Conservation (phyloP, 2,329 filamentous ascomycete genomes). For the Trichoderma afroharzianum region DNA sequence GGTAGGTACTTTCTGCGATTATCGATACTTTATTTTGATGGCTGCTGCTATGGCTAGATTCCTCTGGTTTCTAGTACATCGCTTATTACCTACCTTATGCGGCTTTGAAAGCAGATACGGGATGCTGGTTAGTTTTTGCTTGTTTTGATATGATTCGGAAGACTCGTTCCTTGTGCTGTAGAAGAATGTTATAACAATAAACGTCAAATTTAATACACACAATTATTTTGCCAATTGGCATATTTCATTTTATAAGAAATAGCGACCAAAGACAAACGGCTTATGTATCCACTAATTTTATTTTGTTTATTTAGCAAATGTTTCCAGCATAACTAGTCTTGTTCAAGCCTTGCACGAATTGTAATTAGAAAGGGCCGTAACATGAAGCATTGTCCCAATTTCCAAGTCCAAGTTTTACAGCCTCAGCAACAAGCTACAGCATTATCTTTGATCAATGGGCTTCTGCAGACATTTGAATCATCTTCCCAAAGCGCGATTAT, state of each 20-base stretch:
- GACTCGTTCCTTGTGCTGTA: not conserved
- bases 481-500: not conserved
- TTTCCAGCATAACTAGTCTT: not conserved
- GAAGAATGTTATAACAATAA: not conserved
- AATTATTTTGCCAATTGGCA: not conserved
- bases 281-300: too few relatives aligned
- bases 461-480: not conserved
- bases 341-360: not conserved
- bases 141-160: too few relatives aligned
- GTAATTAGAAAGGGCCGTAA: not conserved
- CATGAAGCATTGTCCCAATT: not conserved
- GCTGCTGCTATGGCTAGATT: not conserved
- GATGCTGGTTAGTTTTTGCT: too few relatives aligned
- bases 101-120: too few relatives aligned
- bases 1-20: not conserved
- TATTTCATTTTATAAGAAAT: too few relatives aligned
- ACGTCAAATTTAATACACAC: not conserved
- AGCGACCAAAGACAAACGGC: too few relatives aligned
- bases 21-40: not conserved
- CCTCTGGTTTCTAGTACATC: too few relatives aligned
- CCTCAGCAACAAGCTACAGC: not conserved
- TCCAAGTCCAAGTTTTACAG: not conserved
- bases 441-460: not conserved
- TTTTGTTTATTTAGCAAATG: not conserved
- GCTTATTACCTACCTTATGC: too few relatives aligned